These are phyloP conservation scores for Wickerhamomyces sydowiorum DNA, from an alignment of 805 yeast species.

Conservation along the genomic window DNA sequence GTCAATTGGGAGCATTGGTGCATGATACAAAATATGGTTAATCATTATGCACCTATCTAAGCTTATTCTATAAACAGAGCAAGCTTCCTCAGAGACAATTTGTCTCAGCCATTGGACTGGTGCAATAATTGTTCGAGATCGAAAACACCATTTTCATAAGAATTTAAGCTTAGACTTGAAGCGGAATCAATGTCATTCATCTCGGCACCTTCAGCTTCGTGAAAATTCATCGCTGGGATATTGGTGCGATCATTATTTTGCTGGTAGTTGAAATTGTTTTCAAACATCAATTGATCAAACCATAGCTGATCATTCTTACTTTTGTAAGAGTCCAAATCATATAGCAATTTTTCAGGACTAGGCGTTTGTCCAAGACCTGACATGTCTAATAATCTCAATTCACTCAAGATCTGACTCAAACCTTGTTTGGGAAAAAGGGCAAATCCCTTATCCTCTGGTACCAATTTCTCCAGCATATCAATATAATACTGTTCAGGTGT, in stretches of 20 bases:
- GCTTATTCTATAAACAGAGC: no score
- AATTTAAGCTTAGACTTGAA: not conserved
- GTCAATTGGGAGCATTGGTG: no score
- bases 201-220: no score
- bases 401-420: not conserved
- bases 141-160: not conserved
- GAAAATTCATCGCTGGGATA: no score
- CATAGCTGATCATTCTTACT: constrained; percentile 16
- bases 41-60: no score
- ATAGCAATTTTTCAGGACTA: not conserved
- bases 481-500: not conserved
- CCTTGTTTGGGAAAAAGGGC: not conserved
- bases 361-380: not conserved
- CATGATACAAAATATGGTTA: no score
- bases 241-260: not conserved
- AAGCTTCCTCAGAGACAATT: no score
- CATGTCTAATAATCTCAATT: not conserved
- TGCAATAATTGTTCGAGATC: not conserved
- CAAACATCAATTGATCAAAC: constrained; percentile 18
- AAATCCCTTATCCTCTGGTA: not conserved
- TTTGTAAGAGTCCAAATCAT: not conserved
- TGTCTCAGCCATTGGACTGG: no score
- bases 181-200: not conserved
- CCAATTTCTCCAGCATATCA: not conserved
- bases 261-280: not conserved